Percentiles rank a stretch among this genome's conserved stretches.
Evolutionary conservation across 169 alveolate species (phyloP).

Genomic region (Plasmodium gallinaceum): DNA sequence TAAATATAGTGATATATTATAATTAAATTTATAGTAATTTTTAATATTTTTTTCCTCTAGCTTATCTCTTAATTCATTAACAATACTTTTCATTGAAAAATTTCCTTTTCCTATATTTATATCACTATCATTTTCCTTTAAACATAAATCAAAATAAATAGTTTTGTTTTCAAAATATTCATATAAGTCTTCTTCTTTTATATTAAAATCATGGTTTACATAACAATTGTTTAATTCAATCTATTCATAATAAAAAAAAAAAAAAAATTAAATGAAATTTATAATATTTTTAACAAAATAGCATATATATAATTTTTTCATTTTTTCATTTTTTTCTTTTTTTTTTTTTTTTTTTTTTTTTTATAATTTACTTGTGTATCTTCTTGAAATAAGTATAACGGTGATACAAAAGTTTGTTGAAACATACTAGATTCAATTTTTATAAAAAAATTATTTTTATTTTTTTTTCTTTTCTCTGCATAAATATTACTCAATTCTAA

Average conservation of each 20-base stretch:
- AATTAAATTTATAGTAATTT: constrained; percentile 25
- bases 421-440: constrained; percentile 35
- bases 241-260: constrained; percentile 11
- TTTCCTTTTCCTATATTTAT: constrained; percentile 60
- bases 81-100: constrained; percentile 1
- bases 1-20: constrained; percentile 17
- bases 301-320: neutral
- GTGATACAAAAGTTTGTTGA: constrained; percentile 9
- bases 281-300: neutral
- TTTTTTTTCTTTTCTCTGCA: constrained; percentile 49
- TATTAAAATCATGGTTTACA: constrained; percentile 22
- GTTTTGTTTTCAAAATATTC: constrained; percentile 9
- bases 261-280: neutral
- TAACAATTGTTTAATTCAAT: constrained; percentile 56
- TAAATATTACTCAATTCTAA: constrained; percentile 62
- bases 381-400: constrained; percentile 30
- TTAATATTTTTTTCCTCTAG: neutral
- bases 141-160: constrained; percentile 6
- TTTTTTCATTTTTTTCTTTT: neutral
- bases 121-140: constrained; percentile 10
- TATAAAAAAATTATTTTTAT: constrained; percentile 41
- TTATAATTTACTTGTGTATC: constrained; percentile 11
- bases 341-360: neutral
- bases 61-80: constrained; percentile 18
- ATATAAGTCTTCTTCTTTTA: constrained; percentile 9